Evolutionary conservation across 495 filamentous ascomycete genomes (phyloP).

Genomic region (Xylaria intraflava): DNA sequence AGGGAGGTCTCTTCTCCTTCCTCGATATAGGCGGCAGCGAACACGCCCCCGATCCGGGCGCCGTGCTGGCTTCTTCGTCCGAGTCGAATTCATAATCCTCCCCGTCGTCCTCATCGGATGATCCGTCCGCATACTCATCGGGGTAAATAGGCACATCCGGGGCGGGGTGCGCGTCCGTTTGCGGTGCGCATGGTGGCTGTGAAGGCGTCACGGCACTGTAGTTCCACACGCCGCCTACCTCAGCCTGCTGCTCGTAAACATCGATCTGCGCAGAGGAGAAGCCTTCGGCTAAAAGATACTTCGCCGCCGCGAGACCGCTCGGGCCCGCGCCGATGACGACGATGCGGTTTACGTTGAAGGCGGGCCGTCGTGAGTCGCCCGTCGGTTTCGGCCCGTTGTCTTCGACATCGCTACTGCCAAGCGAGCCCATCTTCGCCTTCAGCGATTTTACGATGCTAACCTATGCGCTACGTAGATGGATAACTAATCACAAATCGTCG

Average conservation of each 20-base stretch:
- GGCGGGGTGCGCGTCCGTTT: constrained; percentile 32
- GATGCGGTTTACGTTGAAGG: constrained; percentile 45
- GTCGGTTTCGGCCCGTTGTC: not conserved
- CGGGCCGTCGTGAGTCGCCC: not conserved
- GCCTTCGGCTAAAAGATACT: constrained; percentile 65
- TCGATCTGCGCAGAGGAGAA: constrained; percentile 61
- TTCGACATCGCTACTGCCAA: not conserved
- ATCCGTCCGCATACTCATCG: not conserved
- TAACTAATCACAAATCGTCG: too few relatives aligned
- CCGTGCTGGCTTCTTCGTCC: constrained; percentile 10
- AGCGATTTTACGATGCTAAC: too few relatives aligned
- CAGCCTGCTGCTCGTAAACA: constrained; percentile 72
- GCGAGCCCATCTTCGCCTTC: not conserved
- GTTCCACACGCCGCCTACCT: constrained; percentile 80
- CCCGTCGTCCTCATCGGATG: constrained; percentile 1
- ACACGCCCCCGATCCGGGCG: constrained; percentile 9
- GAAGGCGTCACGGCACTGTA: constrained; percentile 43
- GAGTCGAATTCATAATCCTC: constrained; percentile 7
- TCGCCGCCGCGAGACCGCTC: constrained; percentile 60
- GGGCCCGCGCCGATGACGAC: constrained; percentile 69
- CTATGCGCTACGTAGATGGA: too few relatives aligned
- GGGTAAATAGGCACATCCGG: constrained; percentile 34
- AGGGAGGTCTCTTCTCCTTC: constrained; percentile 28
- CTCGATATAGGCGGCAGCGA: not conserved
- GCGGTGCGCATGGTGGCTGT: constrained; percentile 29